Conservation (phyloP, 805 yeast species). For the Starmerella tilneyi region DNA sequence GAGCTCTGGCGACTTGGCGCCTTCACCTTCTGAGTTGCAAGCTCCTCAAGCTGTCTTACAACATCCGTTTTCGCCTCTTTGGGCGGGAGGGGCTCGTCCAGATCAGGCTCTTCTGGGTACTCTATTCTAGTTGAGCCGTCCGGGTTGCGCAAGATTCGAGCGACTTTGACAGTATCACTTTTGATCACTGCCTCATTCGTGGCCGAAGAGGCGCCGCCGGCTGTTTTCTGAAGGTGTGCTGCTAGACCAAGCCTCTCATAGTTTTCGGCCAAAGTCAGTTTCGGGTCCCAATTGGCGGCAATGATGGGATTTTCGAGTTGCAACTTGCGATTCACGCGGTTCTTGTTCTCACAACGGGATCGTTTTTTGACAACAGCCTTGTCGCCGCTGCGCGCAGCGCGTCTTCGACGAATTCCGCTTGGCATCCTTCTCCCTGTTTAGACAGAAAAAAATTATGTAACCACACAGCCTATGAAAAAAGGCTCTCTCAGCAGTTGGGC, state of each 20-base stretch:
- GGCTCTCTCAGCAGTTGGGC: too few species aligned
- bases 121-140: conserved; percentile 23
- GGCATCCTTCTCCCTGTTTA: conserved; percentile 31
- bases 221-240: conserved; percentile 50
- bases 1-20: conserved; percentile 42
- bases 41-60: conserved; percentile 56
- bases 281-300: conserved; percentile 82
- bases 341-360: conserved; percentile 53
- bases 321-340: conserved; percentile 37
- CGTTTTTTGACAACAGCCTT: conserved; percentile 61
- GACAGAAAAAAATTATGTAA: conserved; percentile 8
- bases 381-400: conserved; percentile 52
- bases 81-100: conserved; percentile 57
- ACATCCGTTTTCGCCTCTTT: conserved; percentile 49
- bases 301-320: conserved; percentile 69
- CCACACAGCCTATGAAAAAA: neutral
- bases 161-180: conserved; percentile 29
- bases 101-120: conserved; percentile 35
- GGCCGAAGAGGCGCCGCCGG: conserved; percentile 74
- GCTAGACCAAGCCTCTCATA: conserved; percentile 72
- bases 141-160: conserved; percentile 26
- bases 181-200: conserved; percentile 28
- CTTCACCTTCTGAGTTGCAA: conserved; percentile 38
- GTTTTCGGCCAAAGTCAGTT: conserved; percentile 72
- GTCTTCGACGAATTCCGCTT: conserved; percentile 65